phyloP scores from a whole-genome alignment of 1,284 basidiomycete genomes.

The Trametes sp. region DNA sequence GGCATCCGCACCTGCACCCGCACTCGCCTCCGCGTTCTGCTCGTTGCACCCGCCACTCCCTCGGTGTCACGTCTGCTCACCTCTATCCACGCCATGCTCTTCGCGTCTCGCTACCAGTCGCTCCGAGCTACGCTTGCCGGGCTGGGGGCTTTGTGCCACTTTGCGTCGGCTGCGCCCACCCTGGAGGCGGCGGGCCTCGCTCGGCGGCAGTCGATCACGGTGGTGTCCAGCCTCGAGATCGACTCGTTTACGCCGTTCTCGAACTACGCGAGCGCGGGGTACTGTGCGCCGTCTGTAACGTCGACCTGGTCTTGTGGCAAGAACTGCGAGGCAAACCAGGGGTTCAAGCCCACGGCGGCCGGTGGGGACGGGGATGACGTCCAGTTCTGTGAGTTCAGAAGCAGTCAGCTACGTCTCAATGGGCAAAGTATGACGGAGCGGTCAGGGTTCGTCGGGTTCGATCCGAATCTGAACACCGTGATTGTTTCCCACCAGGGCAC shows the following conservation, averaged over 20 bases:
- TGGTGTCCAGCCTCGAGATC: constrained; percentile 52
- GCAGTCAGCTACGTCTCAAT: not conserved
- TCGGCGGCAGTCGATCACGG: constrained; percentile 44
- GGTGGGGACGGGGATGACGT: constrained; percentile 63
- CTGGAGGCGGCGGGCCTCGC: constrained; percentile 4
- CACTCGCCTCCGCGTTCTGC: constrained; percentile 11
- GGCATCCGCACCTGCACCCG: not conserved
- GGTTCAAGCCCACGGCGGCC: constrained; percentile 62
- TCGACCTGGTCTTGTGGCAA: constrained; percentile 65
- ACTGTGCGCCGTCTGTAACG: constrained; percentile 56
- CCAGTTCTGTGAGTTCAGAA: constrained; percentile 53
- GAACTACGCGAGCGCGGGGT: constrained; percentile 61
- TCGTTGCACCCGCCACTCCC: not conserved
- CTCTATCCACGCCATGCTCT: not conserved
- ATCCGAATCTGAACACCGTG: constrained; percentile 49
- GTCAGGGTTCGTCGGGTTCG: constrained; percentile 55
- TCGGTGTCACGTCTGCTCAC: not conserved
- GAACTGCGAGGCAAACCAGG: constrained; percentile 58
- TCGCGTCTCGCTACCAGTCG: not conserved
- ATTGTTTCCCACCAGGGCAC: constrained; percentile 64
- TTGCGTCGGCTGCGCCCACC: constrained; percentile 28
- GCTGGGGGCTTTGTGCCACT: not conserved
- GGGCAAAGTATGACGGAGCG: not conserved
- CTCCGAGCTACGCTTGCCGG: constrained; percentile 1
- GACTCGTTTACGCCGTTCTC: constrained; percentile 59